phyloP scores from a whole-genome alignment of 2,329 filamentous ascomycete species.

The Penicillium frequentans region DNA sequence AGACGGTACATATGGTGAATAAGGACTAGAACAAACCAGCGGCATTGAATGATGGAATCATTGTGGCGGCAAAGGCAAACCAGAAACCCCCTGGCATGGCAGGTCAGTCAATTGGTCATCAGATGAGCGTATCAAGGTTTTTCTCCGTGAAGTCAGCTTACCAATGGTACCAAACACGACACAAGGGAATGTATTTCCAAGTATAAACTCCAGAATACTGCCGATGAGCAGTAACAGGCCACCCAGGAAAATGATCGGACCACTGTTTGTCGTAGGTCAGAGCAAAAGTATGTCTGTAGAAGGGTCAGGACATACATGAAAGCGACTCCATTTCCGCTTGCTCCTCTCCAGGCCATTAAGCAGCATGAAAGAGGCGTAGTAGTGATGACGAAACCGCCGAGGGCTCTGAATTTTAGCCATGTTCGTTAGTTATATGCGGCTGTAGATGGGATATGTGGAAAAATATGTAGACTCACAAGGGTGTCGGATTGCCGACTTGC shows the following conservation, averaged over 20 bases:
- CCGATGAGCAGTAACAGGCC: constrained; percentile 55
- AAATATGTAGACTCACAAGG: no score
- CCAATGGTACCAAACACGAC: constrained; percentile 58
- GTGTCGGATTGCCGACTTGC: constrained; percentile 12
- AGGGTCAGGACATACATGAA: constrained; percentile 19
- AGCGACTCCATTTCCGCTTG: constrained; percentile 24
- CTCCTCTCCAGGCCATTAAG: constrained; percentile 29
- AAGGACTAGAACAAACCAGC: constrained; percentile 27
- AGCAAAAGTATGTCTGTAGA: neutral
- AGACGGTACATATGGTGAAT: constrained; percentile 24
- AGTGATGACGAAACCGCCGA: constrained; percentile 28
- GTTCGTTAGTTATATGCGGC: no score
- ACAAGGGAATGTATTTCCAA: constrained; percentile 61
- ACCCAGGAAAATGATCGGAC: constrained; percentile 52
- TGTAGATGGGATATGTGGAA: no score
- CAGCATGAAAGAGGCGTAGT: constrained; percentile 25
- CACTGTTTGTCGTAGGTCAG: constrained; percentile 34
- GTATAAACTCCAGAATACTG: constrained; percentile 56
- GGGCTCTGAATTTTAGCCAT: neutral
- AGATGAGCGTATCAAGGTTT: neutral
- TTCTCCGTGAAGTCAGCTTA: constrained; percentile 17
- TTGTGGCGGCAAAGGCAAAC: constrained; percentile 55
- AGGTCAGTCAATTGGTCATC: neutral
- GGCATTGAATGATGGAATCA: constrained; percentile 56
- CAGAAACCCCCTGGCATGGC: constrained; percentile 49